phyloP scores from a whole-genome alignment of 2,329 filamentous ascomycete species.

The Cladosporium sp. region DNA sequence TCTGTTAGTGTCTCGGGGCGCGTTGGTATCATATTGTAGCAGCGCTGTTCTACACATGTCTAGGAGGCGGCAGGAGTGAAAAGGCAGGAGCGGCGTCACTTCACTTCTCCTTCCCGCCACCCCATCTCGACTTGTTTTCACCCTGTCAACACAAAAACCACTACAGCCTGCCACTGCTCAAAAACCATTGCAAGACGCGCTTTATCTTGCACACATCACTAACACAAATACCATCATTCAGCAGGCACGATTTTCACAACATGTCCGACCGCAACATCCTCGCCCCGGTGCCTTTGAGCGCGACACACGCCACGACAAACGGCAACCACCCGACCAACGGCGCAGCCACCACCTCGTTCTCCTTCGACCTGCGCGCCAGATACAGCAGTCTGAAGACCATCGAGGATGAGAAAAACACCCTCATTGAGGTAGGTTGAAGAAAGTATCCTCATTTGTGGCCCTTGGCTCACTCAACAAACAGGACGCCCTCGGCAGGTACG shows the following conservation, averaged over 20 bases:
- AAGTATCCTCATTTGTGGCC: background rate
- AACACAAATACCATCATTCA: background rate
- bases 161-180: background rate
- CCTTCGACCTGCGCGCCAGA: constrained; percentile 26
- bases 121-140: background rate
- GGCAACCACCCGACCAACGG: background rate
- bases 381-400: constrained; percentile 28
- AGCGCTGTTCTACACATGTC: no score
- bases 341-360: constrained; percentile 1
- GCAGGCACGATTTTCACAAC: background rate
- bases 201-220: background rate
- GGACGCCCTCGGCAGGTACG: constrained; percentile 39
- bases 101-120: background rate
- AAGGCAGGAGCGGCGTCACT: background rate
- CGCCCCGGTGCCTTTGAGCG: background rate
- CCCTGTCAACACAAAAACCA: background rate
- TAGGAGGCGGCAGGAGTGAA: background rate
- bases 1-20: no score
- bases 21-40: no score
- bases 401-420: constrained; percentile 29
- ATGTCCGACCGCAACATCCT: background rate
- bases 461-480: constrained; percentile 14
- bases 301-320: background rate
- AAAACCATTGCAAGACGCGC: no score
- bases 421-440: constrained; percentile 26